Evolutionary conservation across 139 green algal species (phyloP).

Genomic region (Astrephomene gubernaculifera): DNA sequence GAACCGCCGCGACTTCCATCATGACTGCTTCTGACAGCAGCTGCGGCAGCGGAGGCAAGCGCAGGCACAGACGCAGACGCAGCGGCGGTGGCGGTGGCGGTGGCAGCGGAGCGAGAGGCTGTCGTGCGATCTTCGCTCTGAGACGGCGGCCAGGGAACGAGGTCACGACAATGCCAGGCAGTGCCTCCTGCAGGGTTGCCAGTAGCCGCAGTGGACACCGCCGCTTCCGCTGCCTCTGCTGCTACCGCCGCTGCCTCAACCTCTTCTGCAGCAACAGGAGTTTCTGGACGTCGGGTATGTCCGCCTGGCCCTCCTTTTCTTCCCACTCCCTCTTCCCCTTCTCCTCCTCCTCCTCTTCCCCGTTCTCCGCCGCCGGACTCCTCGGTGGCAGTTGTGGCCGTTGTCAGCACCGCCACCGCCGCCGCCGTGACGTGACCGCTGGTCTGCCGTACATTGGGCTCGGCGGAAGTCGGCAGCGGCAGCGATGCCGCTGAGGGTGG

Average conservation of each 20-base stretch:
- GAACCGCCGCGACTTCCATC: no score
- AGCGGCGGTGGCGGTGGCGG: background rate
- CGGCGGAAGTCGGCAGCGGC: background rate
- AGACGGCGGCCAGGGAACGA: background rate
- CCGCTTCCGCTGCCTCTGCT: background rate
- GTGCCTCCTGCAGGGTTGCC: background rate
- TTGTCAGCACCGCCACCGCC: background rate
- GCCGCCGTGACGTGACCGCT: background rate
- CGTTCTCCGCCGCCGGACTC: background rate
- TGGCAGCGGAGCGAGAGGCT: background rate
- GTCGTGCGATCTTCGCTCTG: background rate
- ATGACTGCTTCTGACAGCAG: no score
- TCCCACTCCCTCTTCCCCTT: no score
- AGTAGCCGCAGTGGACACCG: background rate
- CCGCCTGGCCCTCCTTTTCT: no score
- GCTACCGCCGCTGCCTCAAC: background rate
- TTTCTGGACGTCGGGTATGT: no score
- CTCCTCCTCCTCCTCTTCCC: background rate
- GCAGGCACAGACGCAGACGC: no score
- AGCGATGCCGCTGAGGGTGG: background rate
- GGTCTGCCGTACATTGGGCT: no score
- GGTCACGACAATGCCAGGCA: no score
- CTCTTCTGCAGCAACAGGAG: no score
- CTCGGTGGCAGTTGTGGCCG: no score
- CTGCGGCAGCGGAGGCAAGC: no score